phyloP scores from a whole-genome alignment of 2,329 filamentous ascomycete genomes.

The Fusarium sp. region DNA sequence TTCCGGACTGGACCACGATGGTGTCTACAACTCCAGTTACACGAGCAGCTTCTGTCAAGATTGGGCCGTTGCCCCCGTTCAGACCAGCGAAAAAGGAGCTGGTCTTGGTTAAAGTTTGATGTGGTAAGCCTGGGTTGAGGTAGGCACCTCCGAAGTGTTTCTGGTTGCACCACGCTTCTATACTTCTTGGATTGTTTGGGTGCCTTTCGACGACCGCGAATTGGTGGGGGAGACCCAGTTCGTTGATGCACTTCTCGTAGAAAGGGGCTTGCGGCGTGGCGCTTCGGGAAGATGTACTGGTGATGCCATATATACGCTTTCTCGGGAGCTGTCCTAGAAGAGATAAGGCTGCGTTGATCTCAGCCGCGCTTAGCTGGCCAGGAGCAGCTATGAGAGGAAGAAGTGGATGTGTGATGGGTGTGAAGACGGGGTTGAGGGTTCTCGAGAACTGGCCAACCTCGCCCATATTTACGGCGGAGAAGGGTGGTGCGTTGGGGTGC shows the following conservation, averaged over 20 bases:
- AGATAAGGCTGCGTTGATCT: conserved; percentile 83
- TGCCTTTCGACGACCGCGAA: conserved; percentile 80
- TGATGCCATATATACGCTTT: conserved; percentile 83
- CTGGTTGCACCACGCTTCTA: conserved; percentile 79
- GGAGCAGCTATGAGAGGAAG: conserved; percentile 86
- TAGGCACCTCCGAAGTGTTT: conserved; percentile 85
- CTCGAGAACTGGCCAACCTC: conserved; percentile 86
- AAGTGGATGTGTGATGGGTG: conserved; percentile 86
- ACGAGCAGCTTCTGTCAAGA: conserved; percentile 78
- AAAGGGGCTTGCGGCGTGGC: conserved; percentile 81
- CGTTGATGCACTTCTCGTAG: conserved; percentile 85
- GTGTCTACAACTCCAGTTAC: conserved; percentile 86
- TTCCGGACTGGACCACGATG: conserved; percentile 70
- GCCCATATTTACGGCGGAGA: conserved; percentile 90
- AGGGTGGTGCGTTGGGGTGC: conserved; percentile 74
- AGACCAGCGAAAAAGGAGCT: conserved; percentile 63
- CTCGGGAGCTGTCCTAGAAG: conserved; percentile 84
- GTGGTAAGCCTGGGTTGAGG: conserved; percentile 76
- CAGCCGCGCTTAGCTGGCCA: conserved; percentile 84
- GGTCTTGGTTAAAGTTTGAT: conserved; percentile 68
- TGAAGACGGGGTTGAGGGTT: conserved; percentile 86
- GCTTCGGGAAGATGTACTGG: conserved; percentile 71
- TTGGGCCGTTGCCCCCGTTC: conserved; percentile 63
- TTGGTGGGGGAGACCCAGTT: conserved; percentile 85
- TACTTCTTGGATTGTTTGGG: conserved; percentile 69